Percentiles rank a stretch among this genome's conserved stretches.
Conservation (phyloP, 2,329 filamentous ascomycete species). For the Aspergillus sp. region DNA sequence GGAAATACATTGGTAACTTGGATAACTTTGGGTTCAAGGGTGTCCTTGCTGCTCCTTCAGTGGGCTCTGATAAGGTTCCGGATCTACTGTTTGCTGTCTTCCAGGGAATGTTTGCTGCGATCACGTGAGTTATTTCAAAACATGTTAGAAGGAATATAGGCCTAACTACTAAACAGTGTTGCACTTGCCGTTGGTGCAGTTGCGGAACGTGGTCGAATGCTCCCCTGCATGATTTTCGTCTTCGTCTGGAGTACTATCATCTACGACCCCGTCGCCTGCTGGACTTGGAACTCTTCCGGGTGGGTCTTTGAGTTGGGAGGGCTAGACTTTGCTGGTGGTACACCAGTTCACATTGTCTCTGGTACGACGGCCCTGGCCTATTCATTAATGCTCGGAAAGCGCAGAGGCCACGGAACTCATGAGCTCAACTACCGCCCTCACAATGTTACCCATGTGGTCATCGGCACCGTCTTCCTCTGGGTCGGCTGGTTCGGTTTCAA, state of each 20-base stretch:
- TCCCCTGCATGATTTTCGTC: constrained; percentile 88
- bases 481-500: constrained; percentile 97
- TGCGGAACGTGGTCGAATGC: constrained; percentile 82
- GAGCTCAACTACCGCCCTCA: constrained; percentile 90
- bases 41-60: constrained; percentile 72
- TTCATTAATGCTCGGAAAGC: constrained; percentile 86
- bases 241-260: constrained; percentile 88
- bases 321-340: constrained; percentile 59
- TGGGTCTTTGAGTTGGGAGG: constrained; percentile 80
- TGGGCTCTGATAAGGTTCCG: constrained; percentile 71
- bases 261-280: constrained; percentile 91
- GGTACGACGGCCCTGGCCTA: constrained; percentile 83
- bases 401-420: constrained; percentile 79
- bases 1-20: constrained; percentile 74
- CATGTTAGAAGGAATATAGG: neutral
- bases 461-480: constrained; percentile 92
- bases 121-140: constrained; percentile 66
- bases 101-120: constrained; percentile 60
- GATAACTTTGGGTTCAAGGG: constrained; percentile 76
- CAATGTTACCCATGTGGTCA: constrained; percentile 89
- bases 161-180: constrained; percentile 53
- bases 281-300: constrained; percentile 85
- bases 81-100: constrained; percentile 84
- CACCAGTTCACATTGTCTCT: constrained; percentile 74
- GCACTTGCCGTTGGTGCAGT: constrained; percentile 82